Base-by-base conservation (phyloP, 2,329 filamentous ascomycete species). In the Achaetomium macrosporum region DNA sequence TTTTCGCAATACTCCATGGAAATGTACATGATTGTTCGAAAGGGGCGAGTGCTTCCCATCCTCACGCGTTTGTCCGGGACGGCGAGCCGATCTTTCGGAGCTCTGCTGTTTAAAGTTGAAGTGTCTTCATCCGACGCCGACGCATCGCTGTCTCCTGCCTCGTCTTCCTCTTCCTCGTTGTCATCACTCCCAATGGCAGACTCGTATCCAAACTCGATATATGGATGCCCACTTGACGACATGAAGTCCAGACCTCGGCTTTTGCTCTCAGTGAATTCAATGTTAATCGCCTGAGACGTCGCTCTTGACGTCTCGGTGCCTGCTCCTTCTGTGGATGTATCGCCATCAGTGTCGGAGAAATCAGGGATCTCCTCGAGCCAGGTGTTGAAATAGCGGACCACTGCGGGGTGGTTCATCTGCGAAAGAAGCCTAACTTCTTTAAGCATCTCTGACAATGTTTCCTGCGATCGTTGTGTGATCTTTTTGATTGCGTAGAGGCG, bases 1-100 rank as follows among this genome's bases (percentile, higher is more conserved):
- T 92, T 93, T 67, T 97, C 92, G 65, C 93, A 99, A 61, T 96
- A 95, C 66, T 99, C 93, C 93, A 99, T 99, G 56, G 95, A 93
- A 51, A 99, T 97, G 67, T 96, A 99, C 40, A 99, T 77, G 7
- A 91, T 85, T 0, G 87, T 91, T 48, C 81, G 81, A 55, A 81
- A 78, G 4, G 81, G 71, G 41, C 78, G 60, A 11, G 50, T 52
- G 37, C 63, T 66, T 51, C 55, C 61, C 57, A 60, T 64, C 11
- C 61, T 59, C 15, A 44, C 19, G 15, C 53, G 54, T 3, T 46
- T 51, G 11, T 13, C 39, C 12, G 53, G 54, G 5, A 51, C 40
- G 53, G 63, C 36, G 43, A 66, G 46, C 48, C 65, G 39, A 47
- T 59, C 48, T 30, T 42, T 55, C 9, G 42, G 51, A 42, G 70